These are phyloP conservation scores for Marasmius fiardii DNA, from an alignment of 1,284 basidiomycete genomes.

Conservation along the genomic window DNA sequence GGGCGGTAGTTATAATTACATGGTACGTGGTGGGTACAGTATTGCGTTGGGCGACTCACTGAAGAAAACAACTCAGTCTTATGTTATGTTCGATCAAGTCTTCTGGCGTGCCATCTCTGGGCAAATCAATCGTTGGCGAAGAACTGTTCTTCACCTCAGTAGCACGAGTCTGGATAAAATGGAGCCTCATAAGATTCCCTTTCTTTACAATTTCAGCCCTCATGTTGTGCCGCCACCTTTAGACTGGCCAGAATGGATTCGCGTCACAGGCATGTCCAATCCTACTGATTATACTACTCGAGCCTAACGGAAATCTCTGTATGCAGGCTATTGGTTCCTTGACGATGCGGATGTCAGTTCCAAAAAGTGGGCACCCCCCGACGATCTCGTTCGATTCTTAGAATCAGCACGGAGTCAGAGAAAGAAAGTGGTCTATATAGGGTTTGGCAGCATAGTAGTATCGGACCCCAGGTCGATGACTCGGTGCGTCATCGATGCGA, in stretches of 20 bases:
- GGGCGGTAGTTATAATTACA: slow-evolving; percentile 97
- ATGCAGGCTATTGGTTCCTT: slow-evolving; percentile 89
- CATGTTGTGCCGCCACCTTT: slow-evolving; percentile 84
- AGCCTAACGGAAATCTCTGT: slow-evolving; percentile 13
- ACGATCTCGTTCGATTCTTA: slow-evolving; percentile 81
- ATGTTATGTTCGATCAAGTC: slow-evolving; percentile 95
- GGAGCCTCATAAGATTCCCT: slow-evolving; percentile 95
- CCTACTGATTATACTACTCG: neutral
- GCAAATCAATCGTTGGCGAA: slow-evolving; percentile 94
- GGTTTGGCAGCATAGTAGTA: slow-evolving; percentile 98
- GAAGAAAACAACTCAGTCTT: slow-evolving; percentile 47
- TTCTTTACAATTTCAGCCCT: slow-evolving; percentile 96
- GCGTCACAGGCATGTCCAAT: slow-evolving; percentile 72
- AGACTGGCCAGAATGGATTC: slow-evolving; percentile 99
- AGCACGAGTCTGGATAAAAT: slow-evolving; percentile 89
- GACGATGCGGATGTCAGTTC: slow-evolving; percentile 85
- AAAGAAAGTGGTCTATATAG: slow-evolving; percentile 96
- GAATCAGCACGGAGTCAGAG: slow-evolving; percentile 65
- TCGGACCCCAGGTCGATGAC: slow-evolving; percentile 93
- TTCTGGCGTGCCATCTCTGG: slow-evolving; percentile 95
- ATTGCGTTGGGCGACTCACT: slow-evolving; percentile 1
- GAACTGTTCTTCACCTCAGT: slow-evolving; percentile 71
- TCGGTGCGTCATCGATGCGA: slow-evolving; percentile 84
- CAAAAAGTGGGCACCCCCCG: slow-evolving; percentile 86
- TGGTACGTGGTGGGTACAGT: slow-evolving; percentile 51